These are phyloP conservation scores for Phyllosticta paracitricarpa DNA, from an alignment of 2,329 filamentous ascomycete genomes.

Conservation along the genomic window DNA sequence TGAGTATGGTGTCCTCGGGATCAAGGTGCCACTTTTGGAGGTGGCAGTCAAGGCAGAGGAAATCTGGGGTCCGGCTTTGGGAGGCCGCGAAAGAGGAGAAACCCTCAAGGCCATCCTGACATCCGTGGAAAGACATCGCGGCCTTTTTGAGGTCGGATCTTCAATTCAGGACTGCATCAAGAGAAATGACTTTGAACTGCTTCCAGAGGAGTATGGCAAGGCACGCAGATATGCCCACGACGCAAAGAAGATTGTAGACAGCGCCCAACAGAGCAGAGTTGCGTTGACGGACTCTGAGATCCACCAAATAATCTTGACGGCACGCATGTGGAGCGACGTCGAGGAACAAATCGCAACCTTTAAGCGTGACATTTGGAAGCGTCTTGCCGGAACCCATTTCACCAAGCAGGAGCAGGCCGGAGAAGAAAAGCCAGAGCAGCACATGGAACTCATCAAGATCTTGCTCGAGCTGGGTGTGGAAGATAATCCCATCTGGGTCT, in stretches of 20 bases:
- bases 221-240: slow-evolving; percentile 77
- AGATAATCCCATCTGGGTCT: slow-evolving; percentile 93
- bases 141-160: slow-evolving; percentile 71
- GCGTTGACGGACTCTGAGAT: slow-evolving; percentile 67
- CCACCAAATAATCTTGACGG: slow-evolving; percentile 78
- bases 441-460: slow-evolving; percentile 83
- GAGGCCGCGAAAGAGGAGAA: slow-evolving; percentile 84
- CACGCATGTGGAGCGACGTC: slow-evolving; percentile 91
- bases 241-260: slow-evolving; percentile 57
- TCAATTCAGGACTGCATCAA: slow-evolving; percentile 76
- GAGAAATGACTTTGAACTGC: slow-evolving; percentile 76
- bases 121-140: slow-evolving; percentile 68
- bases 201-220: slow-evolving; percentile 77
- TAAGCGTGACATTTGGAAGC: slow-evolving; percentile 83
- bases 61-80: slow-evolving; percentile 90
- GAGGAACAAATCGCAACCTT: slow-evolving; percentile 77
- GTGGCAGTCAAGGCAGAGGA: slow-evolving; percentile 92
- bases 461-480: slow-evolving; percentile 90
- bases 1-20: slow-evolving; percentile 38
- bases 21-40: slow-evolving; percentile 79
- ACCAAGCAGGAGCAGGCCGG: slow-evolving; percentile 38
- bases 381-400: slow-evolving; percentile 57
- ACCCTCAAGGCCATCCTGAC: slow-evolving; percentile 68
- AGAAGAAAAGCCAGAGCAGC: slow-evolving; percentile 57
- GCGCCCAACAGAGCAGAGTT: slow-evolving; percentile 38